phyloP scores from a whole-genome alignment of 495 filamentous ascomycete species.

The Pseudomonodictys pantanalensis region DNA sequence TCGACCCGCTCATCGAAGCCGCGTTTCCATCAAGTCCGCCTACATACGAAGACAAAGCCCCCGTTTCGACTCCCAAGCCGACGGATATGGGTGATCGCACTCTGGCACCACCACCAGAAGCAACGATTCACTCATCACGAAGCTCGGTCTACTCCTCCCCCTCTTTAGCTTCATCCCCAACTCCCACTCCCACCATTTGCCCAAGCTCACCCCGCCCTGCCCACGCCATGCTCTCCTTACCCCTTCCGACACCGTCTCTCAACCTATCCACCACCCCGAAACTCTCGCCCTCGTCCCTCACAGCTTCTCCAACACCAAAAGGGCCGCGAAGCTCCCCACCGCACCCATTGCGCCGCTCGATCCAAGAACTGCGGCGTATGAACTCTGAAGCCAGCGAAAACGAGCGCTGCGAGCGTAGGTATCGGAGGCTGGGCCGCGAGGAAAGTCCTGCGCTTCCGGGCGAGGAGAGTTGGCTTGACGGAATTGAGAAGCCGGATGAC shows the following conservation, averaged over 20 bases:
- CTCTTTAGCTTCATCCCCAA: background rate
- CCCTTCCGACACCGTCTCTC: background rate
- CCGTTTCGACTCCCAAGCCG: too few relatives aligned
- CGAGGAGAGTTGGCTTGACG: slow-evolving; percentile 26
- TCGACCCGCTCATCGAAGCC: slow-evolving; percentile 22
- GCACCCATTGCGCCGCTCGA: slow-evolving; percentile 30
- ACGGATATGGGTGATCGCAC: too few relatives aligned
- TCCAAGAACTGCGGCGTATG: slow-evolving; percentile 37
- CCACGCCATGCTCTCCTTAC: slow-evolving; percentile 7
- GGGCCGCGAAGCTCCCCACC: slow-evolving; percentile 34
- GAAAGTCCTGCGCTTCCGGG: slow-evolving; percentile 36
- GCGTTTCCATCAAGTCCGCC: slow-evolving; percentile 22
- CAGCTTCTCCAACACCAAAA: too few relatives aligned
- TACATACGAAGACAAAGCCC: background rate
- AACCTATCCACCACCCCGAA: slow-evolving; percentile 21
- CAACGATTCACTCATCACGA: background rate
- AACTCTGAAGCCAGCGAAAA: slow-evolving; percentile 37
- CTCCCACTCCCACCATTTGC: too few relatives aligned
- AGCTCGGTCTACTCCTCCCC: slow-evolving; percentile 9
- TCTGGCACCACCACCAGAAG: background rate
- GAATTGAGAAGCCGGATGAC: background rate
- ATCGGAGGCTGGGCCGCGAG: slow-evolving; percentile 35
- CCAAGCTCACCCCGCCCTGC: slow-evolving; percentile 14
- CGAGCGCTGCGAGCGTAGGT: slow-evolving; percentile 28
- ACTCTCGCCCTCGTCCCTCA: slow-evolving; percentile 16